Evolutionary conservation across 2,329 filamentous ascomycete genomes (phyloP), one percentile per base, ranked within the genome.

Genomic region (Alternaria tenuissima): DNA sequence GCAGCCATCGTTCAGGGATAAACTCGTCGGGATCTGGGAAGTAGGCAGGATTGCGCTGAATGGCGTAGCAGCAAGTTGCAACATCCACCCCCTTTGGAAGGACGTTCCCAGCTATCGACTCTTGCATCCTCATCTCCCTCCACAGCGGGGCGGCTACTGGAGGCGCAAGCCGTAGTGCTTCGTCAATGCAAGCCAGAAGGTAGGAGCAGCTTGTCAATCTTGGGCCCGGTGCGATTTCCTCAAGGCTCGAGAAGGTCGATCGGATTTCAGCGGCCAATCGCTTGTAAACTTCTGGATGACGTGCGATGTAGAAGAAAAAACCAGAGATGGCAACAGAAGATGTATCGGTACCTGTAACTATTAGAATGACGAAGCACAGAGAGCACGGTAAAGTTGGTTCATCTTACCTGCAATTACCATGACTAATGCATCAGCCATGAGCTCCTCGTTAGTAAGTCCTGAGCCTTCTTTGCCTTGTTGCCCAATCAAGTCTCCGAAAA

Each of bases 261-360:
- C 63, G 58, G 14, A 75, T 56, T 43, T 76, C 71, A 7, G 39
- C 9, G 3, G 51, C 52, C 3, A 68, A 44, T 11, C 26, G 24
- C 7, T 53, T 28, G 22, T 77, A 71, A 14, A 59, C 59, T 22
- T 61, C 52, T 5, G 74, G 67, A 52, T 80, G 69, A 11, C 72
- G 71, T 7, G 75, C 59, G 12, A 81, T 70, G 66, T 81, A 80
- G 65, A 77, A 79, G 57, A 79, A 68, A 4, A 63, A 65, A 28
- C 69, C 68, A 11, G 68, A 38, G 8, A 76, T 43, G 28, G 70
- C 66, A 28, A 71, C 74, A 4, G 74, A 71, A 2, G 73, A 72
- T 3, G 78, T 79, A 48, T 80, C 78, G n/a, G 38, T 20, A 20
- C 38, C 38, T 39, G 38, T 11, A 9, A 65, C 65, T 14, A 70